Evolutionary conservation across 345 rosid genomes (phyloP).

Genomic region (Turritis glabra): DNA sequence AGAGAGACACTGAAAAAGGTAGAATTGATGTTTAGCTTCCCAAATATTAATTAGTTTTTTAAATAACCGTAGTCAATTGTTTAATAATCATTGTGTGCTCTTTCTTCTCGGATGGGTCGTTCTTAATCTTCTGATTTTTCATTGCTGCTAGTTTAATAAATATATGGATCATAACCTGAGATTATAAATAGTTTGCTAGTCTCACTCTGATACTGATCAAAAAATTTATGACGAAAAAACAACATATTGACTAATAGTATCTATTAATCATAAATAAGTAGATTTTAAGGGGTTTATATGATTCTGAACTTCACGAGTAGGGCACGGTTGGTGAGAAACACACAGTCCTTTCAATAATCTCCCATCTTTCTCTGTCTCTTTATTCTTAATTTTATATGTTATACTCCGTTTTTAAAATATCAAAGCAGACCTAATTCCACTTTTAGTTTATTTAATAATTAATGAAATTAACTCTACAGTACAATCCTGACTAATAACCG

Average conservation of each 20-base stretch:
- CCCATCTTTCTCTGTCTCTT: not conserved
- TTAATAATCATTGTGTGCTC: conserved; percentile 2
- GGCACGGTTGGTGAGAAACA: conserved; percentile 39
- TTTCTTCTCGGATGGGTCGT: not conserved
- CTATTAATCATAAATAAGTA: not conserved
- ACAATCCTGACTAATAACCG: not conserved
- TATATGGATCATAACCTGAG: not conserved
- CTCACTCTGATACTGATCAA: not conserved
- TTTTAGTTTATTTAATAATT: not conserved
- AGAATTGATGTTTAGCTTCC: conserved; percentile 29
- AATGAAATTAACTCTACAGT: conserved; percentile 4
- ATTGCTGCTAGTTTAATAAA: not conserved
- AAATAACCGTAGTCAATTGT: not conserved
- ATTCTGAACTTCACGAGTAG: conserved; percentile 22
- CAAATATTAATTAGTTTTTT: not conserved
- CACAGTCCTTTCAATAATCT: conserved; percentile 23
- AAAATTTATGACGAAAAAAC: not conserved
- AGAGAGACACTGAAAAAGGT: conserved; percentile 10
- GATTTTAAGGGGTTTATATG: conserved; percentile 6
- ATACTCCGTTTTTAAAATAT: not conserved
- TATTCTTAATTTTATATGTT: conserved; percentile 7
- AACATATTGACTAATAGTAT: not conserved
- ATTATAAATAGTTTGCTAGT: not conserved
- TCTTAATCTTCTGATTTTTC: not conserved
- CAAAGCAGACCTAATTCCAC: not conserved